Evolutionary conservation across 2,329 filamentous ascomycete species (phyloP), one percentile per base, ranked within the genome.

Genomic region (Microcera coccophila): DNA sequence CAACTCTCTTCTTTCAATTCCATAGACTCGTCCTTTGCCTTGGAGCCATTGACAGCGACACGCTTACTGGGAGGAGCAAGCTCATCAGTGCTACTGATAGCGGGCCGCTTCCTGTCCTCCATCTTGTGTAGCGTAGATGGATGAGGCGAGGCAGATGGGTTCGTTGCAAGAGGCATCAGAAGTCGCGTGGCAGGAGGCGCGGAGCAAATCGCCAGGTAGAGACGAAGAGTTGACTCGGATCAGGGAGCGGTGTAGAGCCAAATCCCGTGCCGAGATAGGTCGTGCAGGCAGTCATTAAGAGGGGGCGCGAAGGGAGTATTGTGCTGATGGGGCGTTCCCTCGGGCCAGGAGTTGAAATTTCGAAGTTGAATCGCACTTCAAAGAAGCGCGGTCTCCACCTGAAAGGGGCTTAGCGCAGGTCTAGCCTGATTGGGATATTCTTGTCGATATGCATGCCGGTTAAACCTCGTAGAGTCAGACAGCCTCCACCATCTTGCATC

Each of bases 81-180:
- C 57, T 96, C 89, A 67, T 93, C 87, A 61, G 81, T 74, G 64
- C 85, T 86, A 69, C 81, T 78, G 58, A 85, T 79, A 64, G 90
- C 87, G 64, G 90, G 86, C 81, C 93, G 84, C 81, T 98, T 98
- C 81, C 93, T 89, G 76, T 97, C 93, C 79, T 98, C 93, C 91
- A 97, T 98, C 81, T 93, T 95, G 75, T 82, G 76, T 72, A 87
- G 78, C 78, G 83, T 83, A 74, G 88, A 85, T 76, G 86, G 81
- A 79, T 82, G 81, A 76, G 84, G 78, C 64, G 72, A 69, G 69
- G 84, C 76, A 70, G 82, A 79, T 66, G 78, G 76, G 58, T 81
- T 78, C 72, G 87, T 85, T 73, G 87, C 82, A 79, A 87, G 80
- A 84, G 84, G 84, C 88, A 94, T 94, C 79, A 89, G 86, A 84